Conservation (phyloP, 1,284 basidiomycete species). For the Ustilago tritici region DNA sequence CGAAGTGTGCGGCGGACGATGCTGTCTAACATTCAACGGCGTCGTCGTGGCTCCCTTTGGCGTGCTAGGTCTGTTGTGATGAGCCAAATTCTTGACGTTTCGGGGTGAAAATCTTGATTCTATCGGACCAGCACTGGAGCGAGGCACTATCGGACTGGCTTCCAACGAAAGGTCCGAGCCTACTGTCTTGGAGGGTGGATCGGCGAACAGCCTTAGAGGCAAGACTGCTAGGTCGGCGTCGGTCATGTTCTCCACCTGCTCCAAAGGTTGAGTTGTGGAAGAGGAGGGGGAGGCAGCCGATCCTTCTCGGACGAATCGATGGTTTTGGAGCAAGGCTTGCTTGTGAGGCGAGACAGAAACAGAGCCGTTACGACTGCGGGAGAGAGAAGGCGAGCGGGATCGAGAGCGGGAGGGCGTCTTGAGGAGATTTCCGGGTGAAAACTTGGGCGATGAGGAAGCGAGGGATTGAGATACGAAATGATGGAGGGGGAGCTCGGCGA, state of each 20-base stretch:
- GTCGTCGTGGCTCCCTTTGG: constrained; percentile 37
- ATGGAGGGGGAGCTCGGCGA: constrained; percentile 45
- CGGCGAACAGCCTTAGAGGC: constrained; percentile 33
- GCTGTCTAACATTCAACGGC: constrained; percentile 30
- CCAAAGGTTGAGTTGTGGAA: constrained; percentile 5
- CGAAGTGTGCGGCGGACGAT: constrained; percentile 39
- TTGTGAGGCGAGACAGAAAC: constrained; percentile 49
- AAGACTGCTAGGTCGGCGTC: constrained; percentile 19
- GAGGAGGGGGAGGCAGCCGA: constrained; percentile 26
- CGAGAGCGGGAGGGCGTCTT: constrained; percentile 43
- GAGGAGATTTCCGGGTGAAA: constrained; percentile 25
- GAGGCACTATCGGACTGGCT: constrained; percentile 22
- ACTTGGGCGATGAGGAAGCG: constrained; percentile 22
- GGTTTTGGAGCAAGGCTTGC: constrained; percentile 43
- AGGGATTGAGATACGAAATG: constrained; percentile 39
- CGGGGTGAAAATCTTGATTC: constrained; percentile 38
- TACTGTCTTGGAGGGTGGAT: constrained; percentile 1
- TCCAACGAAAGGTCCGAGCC: constrained; percentile 25
- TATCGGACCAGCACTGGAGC: background rate
- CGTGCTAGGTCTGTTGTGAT: constrained; percentile 31
- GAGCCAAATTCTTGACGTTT: constrained; percentile 32
- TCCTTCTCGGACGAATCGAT: constrained; percentile 39
- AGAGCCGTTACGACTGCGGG: constrained; percentile 30
- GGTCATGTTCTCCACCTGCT: constrained; percentile 19
- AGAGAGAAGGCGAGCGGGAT: constrained; percentile 40